Base-by-base conservation (phyloP, 306 rosid genomes). In the Pyrus pyrifolia region DNA sequence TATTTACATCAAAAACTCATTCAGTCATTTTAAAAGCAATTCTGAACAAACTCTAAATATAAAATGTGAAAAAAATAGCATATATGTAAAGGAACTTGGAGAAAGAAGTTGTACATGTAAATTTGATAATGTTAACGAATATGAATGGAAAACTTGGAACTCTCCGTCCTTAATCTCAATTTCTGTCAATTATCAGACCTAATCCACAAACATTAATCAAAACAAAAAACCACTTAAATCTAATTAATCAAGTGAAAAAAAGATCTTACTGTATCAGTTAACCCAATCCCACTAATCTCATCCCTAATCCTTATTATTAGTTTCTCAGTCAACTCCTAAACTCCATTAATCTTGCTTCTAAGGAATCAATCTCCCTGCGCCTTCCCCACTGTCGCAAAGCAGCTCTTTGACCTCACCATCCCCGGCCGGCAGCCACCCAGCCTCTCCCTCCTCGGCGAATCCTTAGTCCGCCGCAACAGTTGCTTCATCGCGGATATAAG, bases 401-500 rank as follows among this genome's bases (percentile, higher is more conserved):
- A 90, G 45, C 86, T 83, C 10, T 31, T 82, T 15, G 93, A 86
- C 46, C 85, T 85, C 44, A 81, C 82, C 7, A 89, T 81, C 2
- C 86, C 4, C 63, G 58, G 42, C 21, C 22, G 30, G 12, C 72
- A 38, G 25, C 31, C 19, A 17, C 53, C 23, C 55, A 25, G 4
- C 22, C 52, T 81, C 23, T 49, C 46, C 49, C 2, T 81, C 51
- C 76, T 83, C 0, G 88, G 88, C 70, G 88, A 85, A 46, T 84
- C 87, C 63, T 91, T 62, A 17, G 88, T 74, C n/a, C 97, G 84
- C 17, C 86, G 70, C 38, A 93, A 82, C 15, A 91, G 86, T 10
- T 91, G 91, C 73, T 87, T 93, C 87, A 91, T 59, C 0, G 87
- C 93, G 12, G 79, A 60, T 23, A 93, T 91, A 83, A 93, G 76